Percentiles rank a stretch among this genome's conserved stretches.
phyloP scores from a whole-genome alignment of 768 basidiomycete species.

The Mycena galericulata region DNA sequence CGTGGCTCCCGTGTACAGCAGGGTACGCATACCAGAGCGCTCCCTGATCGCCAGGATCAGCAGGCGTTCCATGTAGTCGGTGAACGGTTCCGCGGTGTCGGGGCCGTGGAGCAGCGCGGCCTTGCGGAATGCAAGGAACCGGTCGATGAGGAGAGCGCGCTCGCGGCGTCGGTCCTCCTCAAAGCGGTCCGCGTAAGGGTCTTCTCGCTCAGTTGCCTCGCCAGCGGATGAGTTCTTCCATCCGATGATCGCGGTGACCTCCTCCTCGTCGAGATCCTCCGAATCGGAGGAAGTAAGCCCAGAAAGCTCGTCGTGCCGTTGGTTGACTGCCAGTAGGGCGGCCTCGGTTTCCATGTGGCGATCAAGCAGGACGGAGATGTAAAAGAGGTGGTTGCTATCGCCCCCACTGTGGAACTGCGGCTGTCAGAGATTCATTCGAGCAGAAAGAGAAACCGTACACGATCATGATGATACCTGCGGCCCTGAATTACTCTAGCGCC shows the following conservation, averaged over 20 bases:
- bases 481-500: slow-evolving; percentile 20
- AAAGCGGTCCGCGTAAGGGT: slow-evolving; percentile 5
- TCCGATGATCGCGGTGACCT: slow-evolving; percentile 16
- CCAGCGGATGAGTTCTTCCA: not conserved
- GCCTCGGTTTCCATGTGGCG: not conserved
- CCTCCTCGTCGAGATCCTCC: slow-evolving; percentile 9
- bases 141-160: slow-evolving; percentile 10
- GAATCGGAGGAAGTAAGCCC: slow-evolving; percentile 3
- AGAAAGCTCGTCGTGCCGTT: slow-evolving; percentile 10
- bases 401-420: slow-evolving; percentile 17
- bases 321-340: slow-evolving; percentile 2
- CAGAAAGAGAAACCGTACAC: not conserved
- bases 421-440: not conserved
- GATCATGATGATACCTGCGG: slow-evolving; percentile 15
- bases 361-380: not conserved
- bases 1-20: not conserved
- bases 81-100: slow-evolving; percentile 4
- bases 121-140: slow-evolving; percentile 23
- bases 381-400: slow-evolving; percentile 1
- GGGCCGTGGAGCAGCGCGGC: slow-evolving; percentile 2
- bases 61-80: slow-evolving; percentile 28
- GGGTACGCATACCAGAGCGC: slow-evolving; percentile 17
- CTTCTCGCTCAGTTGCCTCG: not conserved
- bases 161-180: slow-evolving; percentile 7
- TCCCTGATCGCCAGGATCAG: slow-evolving; percentile 18